These are phyloP conservation scores for Hyphodiscus sp. DNA, from an alignment of 2,329 filamentous ascomycete genomes.

Conservation along the genomic window DNA sequence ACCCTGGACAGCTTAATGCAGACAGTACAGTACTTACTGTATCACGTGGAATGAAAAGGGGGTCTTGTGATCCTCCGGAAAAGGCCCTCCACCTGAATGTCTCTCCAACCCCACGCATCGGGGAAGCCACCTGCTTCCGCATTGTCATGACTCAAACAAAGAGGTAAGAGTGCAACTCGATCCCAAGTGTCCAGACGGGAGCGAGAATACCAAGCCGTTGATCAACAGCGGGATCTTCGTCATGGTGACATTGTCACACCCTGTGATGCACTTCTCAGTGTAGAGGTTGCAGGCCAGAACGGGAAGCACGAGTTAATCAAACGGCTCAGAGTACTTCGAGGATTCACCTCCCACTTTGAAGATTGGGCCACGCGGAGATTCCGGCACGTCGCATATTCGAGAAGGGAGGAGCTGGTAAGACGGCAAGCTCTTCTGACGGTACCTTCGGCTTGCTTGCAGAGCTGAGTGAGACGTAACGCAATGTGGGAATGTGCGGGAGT, in stretches of 20 bases:
- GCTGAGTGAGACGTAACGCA: slow-evolving; percentile 13
- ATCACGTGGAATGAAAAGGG: not conserved
- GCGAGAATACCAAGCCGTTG: not conserved
- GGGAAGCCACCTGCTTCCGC: not conserved
- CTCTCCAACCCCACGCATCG: not conserved
- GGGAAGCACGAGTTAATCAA: slow-evolving; percentile 8
- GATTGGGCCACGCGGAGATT: slow-evolving; percentile 18
- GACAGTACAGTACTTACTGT: too few relatives aligned
- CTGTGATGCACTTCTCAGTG: not conserved
- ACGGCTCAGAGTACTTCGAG: not conserved
- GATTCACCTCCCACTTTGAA: slow-evolving; percentile 1
- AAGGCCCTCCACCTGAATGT: not conserved
- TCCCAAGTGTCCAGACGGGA: not conserved
- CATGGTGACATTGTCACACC: not conserved
- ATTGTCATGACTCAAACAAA: not conserved
- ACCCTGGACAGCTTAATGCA: too few relatives aligned
- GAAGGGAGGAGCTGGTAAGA: slow-evolving; percentile 12
- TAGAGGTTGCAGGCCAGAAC: not conserved
- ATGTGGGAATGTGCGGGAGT: slow-evolving; percentile 9
- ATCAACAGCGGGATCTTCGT: not conserved
- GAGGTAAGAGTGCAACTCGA: not conserved
- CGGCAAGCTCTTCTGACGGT: slow-evolving; percentile 14
- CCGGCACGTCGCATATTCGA: slow-evolving; percentile 19
- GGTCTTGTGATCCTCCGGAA: not conserved
- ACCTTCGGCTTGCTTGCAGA: slow-evolving; percentile 11